Conservation (phyloP, 148 eudicot species). For the Nyssa sinensis region DNA sequence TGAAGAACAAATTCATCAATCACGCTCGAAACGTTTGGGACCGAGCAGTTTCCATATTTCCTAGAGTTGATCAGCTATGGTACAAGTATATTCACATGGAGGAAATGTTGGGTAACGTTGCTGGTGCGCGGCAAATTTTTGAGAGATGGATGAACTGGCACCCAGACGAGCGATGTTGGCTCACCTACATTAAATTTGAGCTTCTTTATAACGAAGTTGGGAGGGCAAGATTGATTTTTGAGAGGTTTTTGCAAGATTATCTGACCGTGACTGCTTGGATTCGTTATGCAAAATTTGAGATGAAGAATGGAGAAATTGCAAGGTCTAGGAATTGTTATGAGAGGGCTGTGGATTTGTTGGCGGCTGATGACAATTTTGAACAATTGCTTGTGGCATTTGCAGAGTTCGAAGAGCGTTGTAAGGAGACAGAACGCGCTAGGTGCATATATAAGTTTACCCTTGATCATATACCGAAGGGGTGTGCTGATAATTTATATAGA, state of each 20-base stretch:
- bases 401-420: constrained; percentile 86
- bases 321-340: constrained; percentile 77
- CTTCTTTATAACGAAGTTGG: constrained; percentile 83
- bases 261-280: constrained; percentile 82
- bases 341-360: constrained; percentile 74
- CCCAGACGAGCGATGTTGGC: constrained; percentile 93
- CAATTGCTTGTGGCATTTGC: constrained; percentile 81
- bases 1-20: constrained; percentile 80
- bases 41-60: constrained; percentile 63
- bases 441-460: constrained; percentile 85
- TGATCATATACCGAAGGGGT: constrained; percentile 89
- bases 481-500: constrained; percentile 88
- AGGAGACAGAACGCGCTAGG: constrained; percentile 84
- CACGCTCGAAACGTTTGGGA: constrained; percentile 92
- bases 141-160: constrained; percentile 93
- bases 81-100: constrained; percentile 98
- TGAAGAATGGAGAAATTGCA: constrained; percentile 83
- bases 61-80: constrained; percentile 90
- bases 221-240: constrained; percentile 70
- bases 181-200: constrained; percentile 80
- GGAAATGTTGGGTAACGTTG: constrained; percentile 75
- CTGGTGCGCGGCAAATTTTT: constrained; percentile 83
- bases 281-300: constrained; percentile 79
- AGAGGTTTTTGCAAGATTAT: constrained; percentile 67
- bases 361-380: constrained; percentile 89